Evolutionary conservation across 139 green algal genomes (phyloP).

Genomic region (Pseudopediastrum boryanum): DNA sequence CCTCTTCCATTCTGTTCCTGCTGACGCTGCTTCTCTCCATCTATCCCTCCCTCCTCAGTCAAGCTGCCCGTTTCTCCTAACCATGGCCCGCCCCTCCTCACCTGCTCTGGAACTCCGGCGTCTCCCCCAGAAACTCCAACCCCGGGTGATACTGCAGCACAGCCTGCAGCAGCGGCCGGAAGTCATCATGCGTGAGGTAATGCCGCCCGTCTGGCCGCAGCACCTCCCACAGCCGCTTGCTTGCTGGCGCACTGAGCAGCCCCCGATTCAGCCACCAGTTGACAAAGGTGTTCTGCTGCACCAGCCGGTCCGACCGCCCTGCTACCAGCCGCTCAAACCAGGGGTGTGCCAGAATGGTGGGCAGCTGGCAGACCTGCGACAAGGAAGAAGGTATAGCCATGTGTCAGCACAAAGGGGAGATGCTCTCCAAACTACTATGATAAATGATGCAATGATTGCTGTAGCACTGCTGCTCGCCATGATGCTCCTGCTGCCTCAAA

Average conservation of each 20-base stretch:
- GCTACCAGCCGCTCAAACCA: constrained; percentile 75
- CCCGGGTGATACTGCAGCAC: constrained; percentile 93
- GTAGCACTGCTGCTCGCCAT: too few relatives aligned
- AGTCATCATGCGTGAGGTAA: constrained; percentile 74
- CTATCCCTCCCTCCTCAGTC: too few relatives aligned
- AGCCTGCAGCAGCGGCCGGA: constrained; percentile 79
- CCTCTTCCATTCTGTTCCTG: too few relatives aligned
- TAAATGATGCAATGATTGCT: too few relatives aligned
- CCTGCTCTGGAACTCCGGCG: constrained; percentile 98
- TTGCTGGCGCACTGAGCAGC: constrained; percentile 39
- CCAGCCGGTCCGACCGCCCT: constrained; percentile 4
- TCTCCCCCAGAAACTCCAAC: constrained; percentile 96
- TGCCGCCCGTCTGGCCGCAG: constrained; percentile 52
- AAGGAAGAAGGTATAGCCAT: background rate
- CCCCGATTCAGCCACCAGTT: constrained; percentile 50
- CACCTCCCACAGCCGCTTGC: constrained; percentile 54
- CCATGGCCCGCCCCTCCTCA: too few relatives aligned
- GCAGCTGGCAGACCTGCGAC: constrained; percentile 85
- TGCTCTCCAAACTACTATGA: background rate
- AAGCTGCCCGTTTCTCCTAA: too few relatives aligned
- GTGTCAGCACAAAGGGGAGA: background rate
- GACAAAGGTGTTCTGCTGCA: constrained; percentile 46
- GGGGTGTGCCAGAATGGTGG: constrained; percentile 78
- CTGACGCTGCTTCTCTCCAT: too few relatives aligned
- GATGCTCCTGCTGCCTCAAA: too few relatives aligned